Conservation (phyloP, 306 rosid species). For the Datisca glomerata region DNA sequence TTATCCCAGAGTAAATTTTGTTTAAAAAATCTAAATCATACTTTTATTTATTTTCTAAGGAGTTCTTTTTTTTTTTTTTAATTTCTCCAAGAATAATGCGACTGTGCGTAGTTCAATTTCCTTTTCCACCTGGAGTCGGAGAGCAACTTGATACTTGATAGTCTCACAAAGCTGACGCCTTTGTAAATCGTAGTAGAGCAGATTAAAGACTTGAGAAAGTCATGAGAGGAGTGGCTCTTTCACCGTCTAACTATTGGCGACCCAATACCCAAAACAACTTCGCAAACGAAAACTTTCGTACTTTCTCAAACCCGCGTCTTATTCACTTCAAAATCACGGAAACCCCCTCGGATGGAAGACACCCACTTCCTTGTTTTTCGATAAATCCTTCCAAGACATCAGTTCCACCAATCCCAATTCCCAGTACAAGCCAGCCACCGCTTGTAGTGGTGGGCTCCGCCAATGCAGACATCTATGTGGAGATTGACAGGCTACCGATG, state of each 20-base stretch:
- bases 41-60: no score
- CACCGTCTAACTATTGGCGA: constrained; percentile 22
- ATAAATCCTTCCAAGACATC: constrained; percentile 17
- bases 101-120: no score
- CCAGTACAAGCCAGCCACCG: constrained; percentile 20
- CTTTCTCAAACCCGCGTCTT: constrained; percentile 22
- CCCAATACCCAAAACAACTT: constrained; percentile 7
- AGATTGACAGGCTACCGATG: constrained; percentile 52
- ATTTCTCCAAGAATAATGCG: no score
- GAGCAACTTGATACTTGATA: no score
- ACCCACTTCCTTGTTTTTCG: constrained; percentile 25
- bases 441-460: constrained; percentile 85
- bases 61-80: no score
- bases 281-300: constrained; percentile 1
- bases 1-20: no score
- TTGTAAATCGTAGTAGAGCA: background rate
- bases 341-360: constrained; percentile 13
- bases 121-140: no score
- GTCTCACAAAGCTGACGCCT: background rate
- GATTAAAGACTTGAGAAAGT: background rate
- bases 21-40: no score
- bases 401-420: constrained; percentile 22
- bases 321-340: constrained; percentile 28
- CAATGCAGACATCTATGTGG: constrained; percentile 80
- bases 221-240: constrained; percentile 30